Evolutionary conservation across 1,284 basidiomycete species (phyloP), one percentile per base, ranked within the genome.

Genomic region (Athelia psychrophila): DNA sequence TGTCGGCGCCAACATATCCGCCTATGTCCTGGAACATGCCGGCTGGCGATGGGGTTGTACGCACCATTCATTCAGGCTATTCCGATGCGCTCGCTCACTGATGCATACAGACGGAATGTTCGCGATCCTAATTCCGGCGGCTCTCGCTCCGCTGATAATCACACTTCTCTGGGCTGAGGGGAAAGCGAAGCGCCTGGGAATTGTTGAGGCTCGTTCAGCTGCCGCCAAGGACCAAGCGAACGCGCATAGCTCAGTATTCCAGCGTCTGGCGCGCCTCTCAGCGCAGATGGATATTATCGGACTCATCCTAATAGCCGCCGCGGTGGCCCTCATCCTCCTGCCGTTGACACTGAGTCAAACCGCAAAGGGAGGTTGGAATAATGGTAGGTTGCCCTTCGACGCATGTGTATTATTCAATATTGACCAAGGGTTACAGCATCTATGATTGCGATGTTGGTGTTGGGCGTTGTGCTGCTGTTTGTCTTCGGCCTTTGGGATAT

Each of bases 31-130:
- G 46, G 69, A 80, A 47, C 72, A 78, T 44, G 61, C 71, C 36
- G 75, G 78, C 3, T 93, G 90, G 91, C 72, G 89, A 66, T 88
- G 86, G 83, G 90, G 90, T 25, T 88, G 81, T 82, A 73, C 46
- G 77, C 65, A 16, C 16, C 56, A 32, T 25, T 36, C 20, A 30
- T 42, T 15, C 25, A 19, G 25, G 19, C 48, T 5, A 25, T 48
- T 35, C 16, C 42, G 42, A 25, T 30, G 10, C 47, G 40, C 36
- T 51, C 20, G 19, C 40, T 20, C 50, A 40, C 38, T 4, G 18
- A 5, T 12, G 5, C 32, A 16, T 36, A 33, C 44, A 84, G 82
- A 89, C 60, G 86, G 79, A 47, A 87, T 91, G 82, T 86, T 82
- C 63, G 81, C 76, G 46, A 80, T 84, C 56, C 72, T 86, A 32